Percentiles rank a stretch among this genome's conserved stretches.
These are phyloP conservation scores for Amniculicola lignicola DNA, from an alignment of 495 filamentous ascomycete species.

Conservation along the genomic window DNA sequence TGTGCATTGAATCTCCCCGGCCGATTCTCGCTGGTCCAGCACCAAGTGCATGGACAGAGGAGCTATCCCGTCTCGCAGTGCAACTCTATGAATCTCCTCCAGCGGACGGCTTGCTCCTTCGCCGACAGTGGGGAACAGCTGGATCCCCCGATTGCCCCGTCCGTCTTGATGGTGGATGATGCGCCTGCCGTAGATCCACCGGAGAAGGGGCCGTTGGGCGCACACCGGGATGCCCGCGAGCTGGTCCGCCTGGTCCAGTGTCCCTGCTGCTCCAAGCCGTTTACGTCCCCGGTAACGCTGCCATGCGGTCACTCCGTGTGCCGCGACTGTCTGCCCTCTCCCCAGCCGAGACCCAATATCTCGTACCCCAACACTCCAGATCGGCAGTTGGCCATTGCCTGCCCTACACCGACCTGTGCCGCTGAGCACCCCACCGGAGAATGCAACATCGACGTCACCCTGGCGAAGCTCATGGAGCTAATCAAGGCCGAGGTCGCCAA, in stretches of 20 bases:
- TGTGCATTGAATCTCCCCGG: too few relatives aligned
- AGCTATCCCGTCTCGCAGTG: too few relatives aligned
- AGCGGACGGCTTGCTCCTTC: conserved; percentile 1
- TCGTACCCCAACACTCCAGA: conserved; percentile 67
- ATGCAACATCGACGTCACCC: conserved; percentile 70
- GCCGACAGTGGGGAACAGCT: conserved; percentile 13
- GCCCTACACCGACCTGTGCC: conserved; percentile 64
- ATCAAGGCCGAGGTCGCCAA: conserved; percentile 50
- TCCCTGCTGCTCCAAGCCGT: conserved; percentile 64
- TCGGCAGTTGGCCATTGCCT: conserved; percentile 65
- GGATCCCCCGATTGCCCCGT: conserved; percentile 13
- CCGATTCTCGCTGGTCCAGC: too few relatives aligned
- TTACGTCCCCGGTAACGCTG: conserved; percentile 67
- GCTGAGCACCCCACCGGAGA: conserved; percentile 73
- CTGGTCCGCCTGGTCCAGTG: conserved; percentile 75
- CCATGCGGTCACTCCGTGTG: conserved; percentile 83
- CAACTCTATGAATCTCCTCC: conserved; percentile 20
- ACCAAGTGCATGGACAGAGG: too few relatives aligned
- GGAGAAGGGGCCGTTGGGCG: conserved; percentile 38
- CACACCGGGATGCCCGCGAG: conserved; percentile 51
- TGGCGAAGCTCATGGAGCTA: conserved; percentile 61
- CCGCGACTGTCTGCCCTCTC: conserved; percentile 65
- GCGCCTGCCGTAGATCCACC: conserved; percentile 4
- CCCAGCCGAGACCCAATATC: conserved; percentile 61
- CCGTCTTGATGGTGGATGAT: conserved; percentile 27